Conservation (phyloP, 129 eudicot genomes). For the Oenanthe sinensis region DNA sequence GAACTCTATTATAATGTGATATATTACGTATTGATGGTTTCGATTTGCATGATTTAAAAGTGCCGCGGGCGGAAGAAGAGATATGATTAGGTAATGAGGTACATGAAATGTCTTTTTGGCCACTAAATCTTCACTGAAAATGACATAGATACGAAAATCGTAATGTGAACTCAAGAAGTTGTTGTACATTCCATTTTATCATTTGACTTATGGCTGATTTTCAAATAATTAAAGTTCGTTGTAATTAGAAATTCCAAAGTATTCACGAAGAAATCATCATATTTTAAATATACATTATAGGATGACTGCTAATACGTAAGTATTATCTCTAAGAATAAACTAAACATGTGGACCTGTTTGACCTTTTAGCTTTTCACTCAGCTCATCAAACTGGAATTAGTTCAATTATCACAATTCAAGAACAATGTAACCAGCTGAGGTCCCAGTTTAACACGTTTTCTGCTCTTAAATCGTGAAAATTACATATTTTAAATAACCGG, state of each 20-base stretch:
- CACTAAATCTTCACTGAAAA: not conserved
- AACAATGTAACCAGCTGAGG: not conserved
- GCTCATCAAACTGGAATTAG: constrained; percentile 1
- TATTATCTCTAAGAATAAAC: not conserved
- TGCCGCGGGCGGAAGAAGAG: not conserved
- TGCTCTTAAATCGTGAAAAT: constrained; percentile 1
- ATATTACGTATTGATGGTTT: not conserved
- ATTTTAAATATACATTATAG: not conserved
- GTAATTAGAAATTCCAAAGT: not conserved
- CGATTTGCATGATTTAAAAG: too few species aligned
- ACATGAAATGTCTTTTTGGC: constrained; percentile 3
- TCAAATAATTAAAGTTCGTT: not conserved
- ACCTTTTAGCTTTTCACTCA: not conserved
- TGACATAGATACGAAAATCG: not conserved
- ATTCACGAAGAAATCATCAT: not conserved
- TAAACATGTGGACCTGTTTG: not conserved
- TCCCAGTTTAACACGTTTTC: not conserved
- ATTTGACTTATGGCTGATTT: not conserved
- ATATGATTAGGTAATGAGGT: constrained; percentile 13
- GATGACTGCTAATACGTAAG: not conserved
- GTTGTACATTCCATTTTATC: constrained; percentile 8
- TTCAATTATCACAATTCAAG: not conserved
- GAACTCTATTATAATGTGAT: too few species aligned
- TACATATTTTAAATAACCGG: not conserved
- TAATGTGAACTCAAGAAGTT: not conserved